phyloP scores from a whole-genome alignment of 129 eudicot genomes.

The Cynara cardunculus region DNA sequence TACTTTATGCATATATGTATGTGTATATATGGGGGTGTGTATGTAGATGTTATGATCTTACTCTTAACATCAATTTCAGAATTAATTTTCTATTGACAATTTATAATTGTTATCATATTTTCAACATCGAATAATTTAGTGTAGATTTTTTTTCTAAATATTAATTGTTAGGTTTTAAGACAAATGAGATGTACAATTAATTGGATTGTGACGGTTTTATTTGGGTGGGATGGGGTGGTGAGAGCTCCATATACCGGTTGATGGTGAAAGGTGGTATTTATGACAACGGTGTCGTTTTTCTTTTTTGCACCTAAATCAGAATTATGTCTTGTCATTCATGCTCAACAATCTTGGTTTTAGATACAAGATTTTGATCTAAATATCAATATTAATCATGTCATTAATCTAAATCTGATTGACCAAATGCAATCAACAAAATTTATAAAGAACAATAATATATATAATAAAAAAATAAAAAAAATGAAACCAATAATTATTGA shows the following conservation, averaged over 20 bases:
- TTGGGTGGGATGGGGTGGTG: slow-evolving; percentile 18
- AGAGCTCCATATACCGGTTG: slow-evolving; percentile 23
- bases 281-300: neutral
- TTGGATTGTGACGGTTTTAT: neutral
- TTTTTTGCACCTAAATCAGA: neutral
- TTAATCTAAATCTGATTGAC: neutral
- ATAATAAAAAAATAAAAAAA: neutral
- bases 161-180: neutral
- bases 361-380: slow-evolving; percentile 7
- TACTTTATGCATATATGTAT: neutral
- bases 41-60: neutral
- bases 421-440: neutral
- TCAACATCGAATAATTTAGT: neutral
- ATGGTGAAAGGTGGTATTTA: slow-evolving; percentile 1
- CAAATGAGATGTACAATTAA: slow-evolving; percentile 4
- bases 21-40: too few relatives aligned
- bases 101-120: neutral
- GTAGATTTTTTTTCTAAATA: neutral
- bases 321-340: neutral
- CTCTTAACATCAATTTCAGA: neutral
- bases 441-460: neutral
- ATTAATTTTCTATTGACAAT: neutral
- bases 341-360: neutral
- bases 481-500: neutral
- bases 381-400: neutral